phyloP scores from a whole-genome alignment of 805 yeast species.

The Babjeviella inositovora region DNA sequence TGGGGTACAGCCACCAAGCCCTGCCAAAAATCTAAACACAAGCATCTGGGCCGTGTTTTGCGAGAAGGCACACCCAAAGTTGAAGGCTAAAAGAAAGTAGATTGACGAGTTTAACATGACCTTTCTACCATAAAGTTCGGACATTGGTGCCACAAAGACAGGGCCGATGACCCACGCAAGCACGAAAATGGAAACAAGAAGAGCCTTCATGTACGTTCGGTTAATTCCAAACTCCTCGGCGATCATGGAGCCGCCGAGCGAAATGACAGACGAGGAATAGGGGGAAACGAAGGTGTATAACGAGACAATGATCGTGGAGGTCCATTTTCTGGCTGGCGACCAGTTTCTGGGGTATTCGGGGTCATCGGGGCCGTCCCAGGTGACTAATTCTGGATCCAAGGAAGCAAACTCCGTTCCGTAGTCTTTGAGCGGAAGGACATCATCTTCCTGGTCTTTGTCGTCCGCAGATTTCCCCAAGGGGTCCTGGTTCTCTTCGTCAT shows the following conservation, averaged over 20 bases:
- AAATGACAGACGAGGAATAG: slow-evolving; percentile 41
- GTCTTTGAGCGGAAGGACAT: slow-evolving; percentile 15
- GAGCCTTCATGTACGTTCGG: slow-evolving; percentile 22
- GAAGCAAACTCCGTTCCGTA: slow-evolving; percentile 36
- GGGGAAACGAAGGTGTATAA: slow-evolving; percentile 44
- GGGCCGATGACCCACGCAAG: slow-evolving; percentile 61
- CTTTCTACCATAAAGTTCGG: slow-evolving; percentile 51
- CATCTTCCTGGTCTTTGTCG: slow-evolving; percentile 9
- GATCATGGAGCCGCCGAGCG: slow-evolving; percentile 42
- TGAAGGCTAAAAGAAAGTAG: slow-evolving; percentile 28
- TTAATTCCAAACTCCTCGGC: slow-evolving; percentile 23
- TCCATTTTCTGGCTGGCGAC: slow-evolving; percentile 21
- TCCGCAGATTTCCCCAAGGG: neutral
- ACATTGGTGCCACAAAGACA: slow-evolving; percentile 46
- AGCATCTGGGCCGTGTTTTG: slow-evolving; percentile 37
- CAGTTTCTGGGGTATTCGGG: slow-evolving; percentile 53
- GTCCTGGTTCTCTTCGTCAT: slow-evolving; percentile 2
- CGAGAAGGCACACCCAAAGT: slow-evolving; percentile 47
- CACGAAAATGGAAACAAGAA: slow-evolving; percentile 50
- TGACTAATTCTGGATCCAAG: slow-evolving; percentile 49
- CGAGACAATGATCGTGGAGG: slow-evolving; percentile 28
- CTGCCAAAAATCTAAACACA: slow-evolving; percentile 46
- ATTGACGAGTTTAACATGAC: slow-evolving; percentile 35
- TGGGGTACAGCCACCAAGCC: slow-evolving; percentile 54
- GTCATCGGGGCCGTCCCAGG: slow-evolving; percentile 53